Evolutionary conservation across 75 land plant genomes (phyloP).

Genomic region (Picea sitchensis): DNA sequence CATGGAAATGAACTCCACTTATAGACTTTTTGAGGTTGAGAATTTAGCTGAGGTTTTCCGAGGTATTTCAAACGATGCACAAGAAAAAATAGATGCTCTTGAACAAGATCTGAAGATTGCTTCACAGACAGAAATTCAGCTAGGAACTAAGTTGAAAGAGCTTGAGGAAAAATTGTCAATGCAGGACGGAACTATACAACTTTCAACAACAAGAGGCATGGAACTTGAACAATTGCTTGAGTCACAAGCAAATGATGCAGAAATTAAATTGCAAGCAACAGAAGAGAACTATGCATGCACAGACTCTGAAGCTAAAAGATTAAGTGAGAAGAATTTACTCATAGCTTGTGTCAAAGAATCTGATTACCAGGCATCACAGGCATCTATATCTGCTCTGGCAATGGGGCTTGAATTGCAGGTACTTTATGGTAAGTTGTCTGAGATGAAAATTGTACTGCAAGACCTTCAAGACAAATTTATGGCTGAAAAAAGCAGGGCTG

Average conservation of each 20-base stretch:
- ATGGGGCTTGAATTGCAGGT: conserved; percentile 35
- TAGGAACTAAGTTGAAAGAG: conserved; percentile 41
- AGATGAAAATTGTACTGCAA: conserved; percentile 25
- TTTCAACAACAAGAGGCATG: conserved; percentile 20
- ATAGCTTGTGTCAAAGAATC: conserved; percentile 20
- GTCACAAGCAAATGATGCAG: conserved; percentile 24
- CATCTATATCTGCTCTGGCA: conserved; percentile 17
- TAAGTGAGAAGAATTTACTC: conserved; percentile 27
- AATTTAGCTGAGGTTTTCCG: conserved; percentile 24
- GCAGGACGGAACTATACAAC: conserved; percentile 21
- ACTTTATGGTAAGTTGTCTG: conserved; percentile 21
- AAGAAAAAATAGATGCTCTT: conserved; percentile 33
- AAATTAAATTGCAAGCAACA: conserved; percentile 31
- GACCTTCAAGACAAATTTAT: conserved; percentile 21
- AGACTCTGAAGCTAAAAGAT: conserved; percentile 38
- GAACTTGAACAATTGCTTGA: conserved; percentile 39
- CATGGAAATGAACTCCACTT: conserved; percentile 10
- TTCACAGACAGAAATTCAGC: conserved; percentile 29
- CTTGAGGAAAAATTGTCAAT: conserved; percentile 34
- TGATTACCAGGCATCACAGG: conserved; percentile 28
- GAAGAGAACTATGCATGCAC: conserved; percentile 18
- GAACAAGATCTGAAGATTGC: conserved; percentile 36
- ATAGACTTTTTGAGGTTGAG: conserved; percentile 38
- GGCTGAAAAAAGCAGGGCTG: conserved; percentile 3
- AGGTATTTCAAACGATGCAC: conserved; percentile 24